Evolutionary conservation across 192 early-diverging fungal species (phyloP).

Genomic region (Rhizophagus prolifer): DNA sequence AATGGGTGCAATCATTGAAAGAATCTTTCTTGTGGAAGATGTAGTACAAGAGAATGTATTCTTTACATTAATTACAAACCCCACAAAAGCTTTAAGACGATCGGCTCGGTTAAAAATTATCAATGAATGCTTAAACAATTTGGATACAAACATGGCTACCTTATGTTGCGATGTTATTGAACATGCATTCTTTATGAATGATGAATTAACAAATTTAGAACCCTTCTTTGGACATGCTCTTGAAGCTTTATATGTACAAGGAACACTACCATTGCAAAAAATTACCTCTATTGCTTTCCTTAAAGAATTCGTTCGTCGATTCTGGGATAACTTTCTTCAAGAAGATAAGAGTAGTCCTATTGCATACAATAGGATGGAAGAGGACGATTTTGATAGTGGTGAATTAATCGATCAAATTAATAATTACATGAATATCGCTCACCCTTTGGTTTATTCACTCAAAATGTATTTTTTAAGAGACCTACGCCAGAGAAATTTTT

Average conservation of each 20-base stretch:
- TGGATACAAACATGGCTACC: constrained; percentile 7
- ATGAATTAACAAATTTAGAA: background rate
- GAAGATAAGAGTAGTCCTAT: background rate
- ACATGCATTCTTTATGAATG: constrained; percentile 8
- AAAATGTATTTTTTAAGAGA: constrained; percentile 27
- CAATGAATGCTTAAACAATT: constrained; percentile 8
- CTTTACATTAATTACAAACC: background rate
- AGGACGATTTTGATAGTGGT: constrained; percentile 6
- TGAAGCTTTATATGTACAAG: background rate
- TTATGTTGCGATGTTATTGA: constrained; percentile 30
- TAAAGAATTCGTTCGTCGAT: constrained; percentile 30
- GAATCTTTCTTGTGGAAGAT: background rate
- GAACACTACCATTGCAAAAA: constrained; percentile 1
- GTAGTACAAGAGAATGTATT: background rate
- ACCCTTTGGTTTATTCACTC: constrained; percentile 9
- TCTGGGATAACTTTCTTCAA: background rate
- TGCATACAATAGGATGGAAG: too few relatives aligned
- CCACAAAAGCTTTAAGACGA: background rate
- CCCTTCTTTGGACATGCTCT: background rate
- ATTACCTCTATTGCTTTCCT: constrained; percentile 22
- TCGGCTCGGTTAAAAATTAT: constrained; percentile 18
- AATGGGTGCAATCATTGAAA: background rate
- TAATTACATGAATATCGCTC: background rate
- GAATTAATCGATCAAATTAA: constrained; percentile 5
- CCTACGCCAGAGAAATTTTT: constrained; percentile 12